Base-by-base conservation (phyloP, 2,329 filamentous ascomycete species). In the Trichoderma pleuroti region DNA sequence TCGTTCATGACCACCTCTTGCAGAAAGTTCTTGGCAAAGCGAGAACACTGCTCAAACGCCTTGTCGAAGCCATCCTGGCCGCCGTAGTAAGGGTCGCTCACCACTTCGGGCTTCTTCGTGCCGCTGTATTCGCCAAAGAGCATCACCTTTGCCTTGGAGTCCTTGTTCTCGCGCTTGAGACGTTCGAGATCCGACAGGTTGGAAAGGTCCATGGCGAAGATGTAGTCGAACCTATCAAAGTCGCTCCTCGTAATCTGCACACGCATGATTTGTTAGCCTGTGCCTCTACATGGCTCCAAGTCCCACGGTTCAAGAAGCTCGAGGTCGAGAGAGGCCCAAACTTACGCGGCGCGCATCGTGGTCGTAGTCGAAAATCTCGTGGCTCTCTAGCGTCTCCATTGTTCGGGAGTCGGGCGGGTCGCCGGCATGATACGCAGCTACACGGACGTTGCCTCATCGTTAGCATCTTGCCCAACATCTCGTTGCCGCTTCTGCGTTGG, bases 1-100 rank as follows among this genome's bases (percentile, higher is more conserved):
- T 69, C 63, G 30, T 74, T 80, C 16, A 80, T 79, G 14, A 80
- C 66, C 32, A 89, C 83, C 59, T 90, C 85, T 76, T 86, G 84
- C 73, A 97, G 76, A 76, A 98, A 94, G 69, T 92, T 93, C 78
- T 85, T 86, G 2, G 92, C 91, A 79, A 97, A 97, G 72, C 91
- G 85, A 72, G 86, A 83, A 73, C 91, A 91, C 84, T 98, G 94
- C 82, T 95, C 89, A 81, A 92, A 98, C n/a, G 94, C 93, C 77
- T 86, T 88, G 76, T 92, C 88, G 78, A 98, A 98, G 2, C 93
- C 94, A 75, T 92, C 87, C 5, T 85, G 82, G 14, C 89, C 93
- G n/a, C 93, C 94, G 80, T 98, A 98, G 82, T 98, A 99, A 16
- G 96, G 96, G 80, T 98, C 96, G 71, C 88, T 84, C 10, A 98